Base-by-base conservation (phyloP, 2,329 filamentous ascomycete genomes). In the Diaporthe destruens region DNA sequence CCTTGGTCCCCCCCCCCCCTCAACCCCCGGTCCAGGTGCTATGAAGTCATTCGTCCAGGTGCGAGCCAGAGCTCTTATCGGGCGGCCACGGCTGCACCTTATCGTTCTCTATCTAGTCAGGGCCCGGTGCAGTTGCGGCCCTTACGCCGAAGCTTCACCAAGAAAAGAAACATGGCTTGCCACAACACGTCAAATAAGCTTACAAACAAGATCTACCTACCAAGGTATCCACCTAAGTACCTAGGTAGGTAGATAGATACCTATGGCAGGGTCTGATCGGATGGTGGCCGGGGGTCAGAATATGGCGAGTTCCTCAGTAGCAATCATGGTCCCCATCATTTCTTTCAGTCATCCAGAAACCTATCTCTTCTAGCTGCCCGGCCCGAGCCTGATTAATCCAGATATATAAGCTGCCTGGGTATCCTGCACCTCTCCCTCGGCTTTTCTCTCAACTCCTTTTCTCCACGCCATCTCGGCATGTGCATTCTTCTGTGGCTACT, bases 271-370 rank as follows among this genome's bases (percentile, higher is more conserved):
- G 9, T 51, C n/a, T 23, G n/a, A 14, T 25, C 9, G n/a, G 44
- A 49, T 23, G 20, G 12, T n/a, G 20, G 88, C 1, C 84, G 82
- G 81, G 12, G 39, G 1, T 11, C 29, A 61, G 53, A 11, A 61
- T 9, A 34, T 16, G 16, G n/a, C 7, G 20, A 4, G 16, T 29
- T 47, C 7, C 7, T 57, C 7, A 49, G 20, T n/a, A 49, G 44
- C 44, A 18, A 59, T 44, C 34, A 32, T 25, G 55, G 20, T 51
- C 23, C 42, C 34, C n/a, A 69, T 69, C 54, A 56, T 70, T 61
- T 55, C 44, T 34, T 54, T 32, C 47, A 59, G 56, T 54, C 55
- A 57, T 54, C 68, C 44, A 42, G 18, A 23, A 34, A 49, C 47
- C 68, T 54, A n/a, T 23, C 23, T 39, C 68, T 23, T 42, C 23